Conservation (phyloP, 2,329 filamentous ascomycete genomes). For the Trichoderma koningiopsis region DNA sequence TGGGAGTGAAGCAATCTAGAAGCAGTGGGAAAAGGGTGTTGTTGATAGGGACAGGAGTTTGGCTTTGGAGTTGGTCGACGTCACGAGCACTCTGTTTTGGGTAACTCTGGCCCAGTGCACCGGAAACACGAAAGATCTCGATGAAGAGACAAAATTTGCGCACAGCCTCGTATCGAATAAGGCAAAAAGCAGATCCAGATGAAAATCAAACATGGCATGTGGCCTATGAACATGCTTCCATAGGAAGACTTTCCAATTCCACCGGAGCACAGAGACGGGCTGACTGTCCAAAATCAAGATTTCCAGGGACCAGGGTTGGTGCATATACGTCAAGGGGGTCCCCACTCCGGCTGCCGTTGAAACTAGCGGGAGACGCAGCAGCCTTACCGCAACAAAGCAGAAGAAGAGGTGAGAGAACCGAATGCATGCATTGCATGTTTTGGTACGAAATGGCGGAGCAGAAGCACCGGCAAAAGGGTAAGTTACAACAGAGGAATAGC, state of each 20-base stretch:
- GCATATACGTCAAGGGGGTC: conserved; percentile 19
- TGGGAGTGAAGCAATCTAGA: conserved; percentile 1
- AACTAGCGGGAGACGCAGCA: neutral
- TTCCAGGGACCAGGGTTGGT: conserved; percentile 18
- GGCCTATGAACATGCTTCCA: conserved; percentile 5
- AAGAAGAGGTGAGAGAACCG: neutral
- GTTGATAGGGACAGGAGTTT: neutral
- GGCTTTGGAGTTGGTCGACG: neutral
- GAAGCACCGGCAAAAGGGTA: neutral
- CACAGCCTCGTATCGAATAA: neutral
- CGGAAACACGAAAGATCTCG: neutral
- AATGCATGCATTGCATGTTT: neutral
- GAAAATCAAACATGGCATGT: neutral
- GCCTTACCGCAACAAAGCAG: conserved; percentile 17
- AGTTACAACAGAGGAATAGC: neutral
- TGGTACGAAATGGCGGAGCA: neutral
- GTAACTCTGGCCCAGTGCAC: neutral
- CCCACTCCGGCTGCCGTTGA: neutral
- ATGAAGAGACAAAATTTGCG: neutral
- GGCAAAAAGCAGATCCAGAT: neutral
- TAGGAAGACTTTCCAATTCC: neutral
- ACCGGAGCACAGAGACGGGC: neutral
- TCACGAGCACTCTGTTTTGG: neutral
- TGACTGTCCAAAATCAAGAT: conserved; percentile 14
- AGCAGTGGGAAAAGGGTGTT: neutral